phyloP scores from a whole-genome alignment of 1,284 basidiomycete genomes.

The Ganoderma sp. region DNA sequence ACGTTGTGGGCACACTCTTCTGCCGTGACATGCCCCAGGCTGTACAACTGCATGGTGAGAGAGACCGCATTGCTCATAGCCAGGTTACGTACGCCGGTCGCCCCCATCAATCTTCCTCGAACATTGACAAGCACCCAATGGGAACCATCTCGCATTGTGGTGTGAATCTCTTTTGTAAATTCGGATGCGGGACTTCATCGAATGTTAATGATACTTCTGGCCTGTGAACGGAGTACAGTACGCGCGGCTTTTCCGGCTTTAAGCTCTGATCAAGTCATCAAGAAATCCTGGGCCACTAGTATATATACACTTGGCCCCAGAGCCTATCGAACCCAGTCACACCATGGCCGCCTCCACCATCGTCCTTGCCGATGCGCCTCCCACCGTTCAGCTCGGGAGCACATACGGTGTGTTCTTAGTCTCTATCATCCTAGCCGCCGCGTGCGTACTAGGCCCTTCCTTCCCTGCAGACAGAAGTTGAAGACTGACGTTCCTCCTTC shows the following conservation, averaged over 20 bases:
- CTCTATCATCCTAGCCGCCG: constrained; percentile 25
- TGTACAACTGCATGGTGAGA: background rate
- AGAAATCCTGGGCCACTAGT: background rate
- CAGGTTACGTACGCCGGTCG: background rate
- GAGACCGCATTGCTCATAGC: background rate
- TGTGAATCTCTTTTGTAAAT: background rate
- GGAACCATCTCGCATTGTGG: constrained; percentile 6
- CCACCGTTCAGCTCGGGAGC: constrained; percentile 21
- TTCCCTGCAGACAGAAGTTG: background rate
- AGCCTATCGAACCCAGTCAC: constrained; percentile 1
- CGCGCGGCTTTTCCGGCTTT: background rate
- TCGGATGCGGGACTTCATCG: background rate
- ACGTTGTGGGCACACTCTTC: background rate
- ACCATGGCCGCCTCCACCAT: constrained; percentile 7
- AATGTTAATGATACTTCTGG: background rate
- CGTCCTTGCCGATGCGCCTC: background rate
- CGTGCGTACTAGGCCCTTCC: constrained; percentile 12
- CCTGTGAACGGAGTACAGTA: too few relatives aligned
- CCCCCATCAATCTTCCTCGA: background rate
- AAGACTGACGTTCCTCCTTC: background rate
- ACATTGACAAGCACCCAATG: background rate
- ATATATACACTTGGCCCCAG: constrained; percentile 3
- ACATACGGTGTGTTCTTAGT: constrained; percentile 30
- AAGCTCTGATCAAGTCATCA: background rate
- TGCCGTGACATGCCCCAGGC: background rate